Base-by-base conservation (phyloP, 495 filamentous ascomycete species). In the Penicillium coprophilum region DNA sequence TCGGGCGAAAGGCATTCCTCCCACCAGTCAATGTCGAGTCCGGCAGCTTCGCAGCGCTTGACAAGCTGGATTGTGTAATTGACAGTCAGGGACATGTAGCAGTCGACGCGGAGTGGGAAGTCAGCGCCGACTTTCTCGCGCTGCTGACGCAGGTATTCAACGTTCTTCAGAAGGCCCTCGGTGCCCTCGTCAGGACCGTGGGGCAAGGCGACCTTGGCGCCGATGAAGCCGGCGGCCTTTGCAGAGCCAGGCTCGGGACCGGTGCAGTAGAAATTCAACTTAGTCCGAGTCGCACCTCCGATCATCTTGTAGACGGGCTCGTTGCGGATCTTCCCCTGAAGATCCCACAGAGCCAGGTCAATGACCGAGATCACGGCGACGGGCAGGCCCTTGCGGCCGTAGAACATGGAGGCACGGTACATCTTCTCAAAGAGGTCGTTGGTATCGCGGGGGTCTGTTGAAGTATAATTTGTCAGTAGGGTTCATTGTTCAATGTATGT, bases 231-330 rank as follows among this genome's bases (percentile, higher is more conserved):
- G 82, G 88, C 87, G 10, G 74, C 81, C 69, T 90, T 90, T 31
- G 92, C 90, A 0, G 87, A 81, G 3, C 77, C 77, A 8, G 92
- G 90, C 57, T 93, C 86, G 2, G 92, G 92, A 4, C 90, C 90
- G 2, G 92, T 96, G 80, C 92, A 96, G 82, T 96, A 96, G 71
- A 96, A 96, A 68, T 91, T 75, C 54, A 96, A 76, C 44, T 87
- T 80, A 36, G 89, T 83, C 28, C 89, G 82, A 40, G 91, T 95
- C 24, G 85, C 85, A 3, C 92, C 92, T 27, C 92, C 92, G 64
- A 96, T 96, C 64, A 96, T 78, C 73, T 91, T 92, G 79, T 96
- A 96, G 36, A 96, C 92, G 3, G 92, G 92, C 73, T 96, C 92
- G 58, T 89, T 87, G 56, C 92, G 82, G 51, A 96, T 82, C 75